Evolutionary conservation across 2,329 filamentous ascomycete genomes (phyloP), one percentile per base, ranked within the genome.

Genomic region (Zalaria sp.): DNA sequence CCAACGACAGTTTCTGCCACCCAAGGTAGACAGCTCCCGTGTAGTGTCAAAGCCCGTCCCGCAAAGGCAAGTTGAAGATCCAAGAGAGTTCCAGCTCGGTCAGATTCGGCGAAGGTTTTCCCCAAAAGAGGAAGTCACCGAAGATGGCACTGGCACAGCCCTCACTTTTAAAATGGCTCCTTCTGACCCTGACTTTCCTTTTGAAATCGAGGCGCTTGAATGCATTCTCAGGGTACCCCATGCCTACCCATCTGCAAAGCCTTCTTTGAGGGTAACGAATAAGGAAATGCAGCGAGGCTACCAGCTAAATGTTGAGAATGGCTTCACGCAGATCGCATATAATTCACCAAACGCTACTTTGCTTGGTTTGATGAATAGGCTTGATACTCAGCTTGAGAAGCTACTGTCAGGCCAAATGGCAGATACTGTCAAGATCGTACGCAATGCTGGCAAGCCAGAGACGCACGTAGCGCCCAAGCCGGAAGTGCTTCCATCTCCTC

Each of bases 121-220:
- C 41, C 71, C 72, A 8, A 57, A 61, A 38, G 68, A 73, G 48
- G 57, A 56, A 36, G 55, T 60, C 28, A 57, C 61, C 46, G 53
- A 71, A 45, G 69, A 72, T 38, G 67, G 67, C 3, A 75, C 73
- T 0, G 67, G 67, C 3, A 75, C 73, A 0, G 68, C 72, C 10
- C 60, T 88, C 34, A 61, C 66, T 6, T 83, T 89, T 58, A 74
- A 68, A 40, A 62, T 91, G 46, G 63, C 62, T 8, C 84, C 84
- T 4, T 86, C 83, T 4, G 84, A 91, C 55, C 84, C 84, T 0
- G 84, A 91, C 54, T 89, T 91, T 52, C 81, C 84, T 1, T 89
- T 84, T 58, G 81, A 87, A 46, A 66, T 89, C 54, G 71, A 77
- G 26, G 66, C 72, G 34, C 65, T 91, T 28, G 69, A 82, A 34